phyloP scores from a whole-genome alignment of 1,284 basidiomycete genomes.

The Boletus sp. region DNA sequence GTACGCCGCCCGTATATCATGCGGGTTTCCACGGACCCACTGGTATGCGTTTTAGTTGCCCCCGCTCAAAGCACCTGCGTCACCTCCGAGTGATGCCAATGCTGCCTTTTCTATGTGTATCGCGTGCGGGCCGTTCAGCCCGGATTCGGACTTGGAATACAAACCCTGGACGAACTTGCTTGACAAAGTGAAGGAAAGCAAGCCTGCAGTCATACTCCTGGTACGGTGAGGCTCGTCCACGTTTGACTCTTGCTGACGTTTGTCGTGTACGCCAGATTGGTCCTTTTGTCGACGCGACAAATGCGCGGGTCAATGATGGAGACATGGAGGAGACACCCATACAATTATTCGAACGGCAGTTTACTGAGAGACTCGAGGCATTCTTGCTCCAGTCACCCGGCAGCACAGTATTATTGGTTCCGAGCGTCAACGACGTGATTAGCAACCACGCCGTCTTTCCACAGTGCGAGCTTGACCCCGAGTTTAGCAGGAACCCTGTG shows the following conservation, averaged over 20 bases:
- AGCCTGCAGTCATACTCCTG: slow-evolving; percentile 77
- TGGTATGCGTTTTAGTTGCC: slow-evolving; percentile 42
- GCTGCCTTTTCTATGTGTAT: slow-evolving; percentile 60
- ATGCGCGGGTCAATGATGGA: slow-evolving; percentile 71
- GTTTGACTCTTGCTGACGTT: slow-evolving; percentile 1
- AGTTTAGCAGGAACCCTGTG: slow-evolving; percentile 47
- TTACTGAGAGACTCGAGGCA: slow-evolving; percentile 56
- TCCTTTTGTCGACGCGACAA: slow-evolving; percentile 80
- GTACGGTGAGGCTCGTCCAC: slow-evolving; percentile 42
- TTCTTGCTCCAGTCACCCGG: slow-evolving; percentile 63
- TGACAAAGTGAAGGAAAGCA: slow-evolving; percentile 50
- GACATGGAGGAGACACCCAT: slow-evolving; percentile 62
- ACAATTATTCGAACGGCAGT: slow-evolving; percentile 67
- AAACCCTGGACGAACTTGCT: slow-evolving; percentile 64
- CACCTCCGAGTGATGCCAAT: slow-evolving; percentile 37
- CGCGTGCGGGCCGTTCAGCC: slow-evolving; percentile 80
- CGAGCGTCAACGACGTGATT: slow-evolving; percentile 79
- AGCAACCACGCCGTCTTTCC: slow-evolving; percentile 84
- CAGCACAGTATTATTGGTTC: slow-evolving; percentile 74
- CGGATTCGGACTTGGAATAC: slow-evolving; percentile 73
- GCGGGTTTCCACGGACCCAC: neutral
- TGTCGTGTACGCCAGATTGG: slow-evolving; percentile 57
- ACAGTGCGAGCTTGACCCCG: slow-evolving; percentile 66
- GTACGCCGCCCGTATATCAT: slow-evolving; percentile 38
- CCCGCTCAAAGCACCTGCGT: slow-evolving; percentile 39